These are phyloP conservation scores for Hygrophoropsis aurantiaca DNA, from an alignment of 768 basidiomycete genomes.

Conservation along the genomic window DNA sequence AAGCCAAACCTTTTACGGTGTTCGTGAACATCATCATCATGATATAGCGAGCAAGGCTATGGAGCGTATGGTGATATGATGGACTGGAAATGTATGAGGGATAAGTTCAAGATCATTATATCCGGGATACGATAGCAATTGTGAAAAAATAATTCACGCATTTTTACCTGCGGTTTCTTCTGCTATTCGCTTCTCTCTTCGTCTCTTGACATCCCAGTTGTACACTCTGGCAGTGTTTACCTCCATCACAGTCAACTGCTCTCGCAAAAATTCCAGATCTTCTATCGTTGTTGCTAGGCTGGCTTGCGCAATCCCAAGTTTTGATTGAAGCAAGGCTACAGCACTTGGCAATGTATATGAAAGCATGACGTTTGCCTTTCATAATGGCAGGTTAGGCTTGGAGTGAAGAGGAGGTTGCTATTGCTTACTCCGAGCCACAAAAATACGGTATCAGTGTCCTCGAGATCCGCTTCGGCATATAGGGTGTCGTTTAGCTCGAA, in stretches of 20 bases:
- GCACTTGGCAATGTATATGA: conserved; percentile 87
- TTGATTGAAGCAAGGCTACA: conserved; percentile 67
- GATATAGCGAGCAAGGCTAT: too few species aligned
- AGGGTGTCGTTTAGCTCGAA: conserved; percentile 97
- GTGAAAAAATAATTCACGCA: neutral
- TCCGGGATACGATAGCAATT: too few species aligned
- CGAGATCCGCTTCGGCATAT: conserved; percentile 86
- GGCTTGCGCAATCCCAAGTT: conserved; percentile 69
- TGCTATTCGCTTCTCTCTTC: conserved; percentile 55
- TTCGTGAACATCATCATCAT: too few species aligned
- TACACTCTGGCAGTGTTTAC: conserved; percentile 93
- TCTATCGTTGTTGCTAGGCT: conserved; percentile 70
- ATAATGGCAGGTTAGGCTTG: neutral
- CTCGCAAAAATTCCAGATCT: conserved; percentile 89
- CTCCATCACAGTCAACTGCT: conserved; percentile 97
- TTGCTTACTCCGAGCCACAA: conserved; percentile 90
- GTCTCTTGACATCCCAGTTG: conserved; percentile 91
- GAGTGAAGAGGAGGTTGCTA: neutral
- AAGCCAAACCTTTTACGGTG: too few species aligned
- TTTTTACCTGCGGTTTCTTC: conserved; percentile 29
- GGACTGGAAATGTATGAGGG: too few species aligned
- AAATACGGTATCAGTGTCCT: conserved; percentile 86
- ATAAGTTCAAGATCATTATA: too few species aligned
- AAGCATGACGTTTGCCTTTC: conserved; percentile 95
- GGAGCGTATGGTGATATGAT: too few species aligned